Conservation (phyloP, 306 rosid species). For the Leucaena leucocephala region DNA sequence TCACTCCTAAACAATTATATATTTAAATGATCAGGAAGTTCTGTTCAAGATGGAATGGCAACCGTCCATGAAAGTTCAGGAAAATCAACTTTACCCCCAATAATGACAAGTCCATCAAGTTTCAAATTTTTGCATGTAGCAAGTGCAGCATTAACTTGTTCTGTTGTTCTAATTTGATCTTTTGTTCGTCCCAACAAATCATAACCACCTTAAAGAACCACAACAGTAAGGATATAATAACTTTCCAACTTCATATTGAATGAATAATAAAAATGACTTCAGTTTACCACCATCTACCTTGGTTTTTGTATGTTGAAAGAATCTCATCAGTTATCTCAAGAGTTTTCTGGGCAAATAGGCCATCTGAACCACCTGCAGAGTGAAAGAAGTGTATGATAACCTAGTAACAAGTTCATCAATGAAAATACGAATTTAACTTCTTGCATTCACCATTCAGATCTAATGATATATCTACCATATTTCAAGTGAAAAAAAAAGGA, state of each 20-base stretch:
- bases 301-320: constrained; percentile 88
- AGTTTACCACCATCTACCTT: constrained; percentile 57
- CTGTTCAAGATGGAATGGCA: background rate
- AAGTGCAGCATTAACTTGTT: constrained; percentile 91
- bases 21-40: constrained; percentile 32
- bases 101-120: constrained; percentile 89
- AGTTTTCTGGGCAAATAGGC: constrained; percentile 88
- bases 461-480: background rate
- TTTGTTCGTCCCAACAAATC: constrained; percentile 96
- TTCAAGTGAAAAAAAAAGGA: background rate
- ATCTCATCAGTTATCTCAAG: constrained; percentile 80
- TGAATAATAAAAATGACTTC: background rate
- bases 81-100: constrained; percentile 71
- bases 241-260: background rate
- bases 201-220: constrained; percentile 79
- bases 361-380: constrained; percentile 91
- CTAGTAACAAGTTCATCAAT: constrained; percentile 18
- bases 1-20: constrained; percentile 70
- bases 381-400: constrained; percentile 26
- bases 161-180: constrained; percentile 93
- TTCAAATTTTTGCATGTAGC: constrained; percentile 81
- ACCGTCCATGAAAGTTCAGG: background rate
- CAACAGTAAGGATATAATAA: constrained; percentile 23
- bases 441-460: constrained; percentile 4
- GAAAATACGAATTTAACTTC: background rate